A percentile compares a stretch with the other conserved stretches of the same genome.
Conservation (phyloP, 2,329 filamentous ascomycete genomes). For the Ceratocystis ficicola region DNA sequence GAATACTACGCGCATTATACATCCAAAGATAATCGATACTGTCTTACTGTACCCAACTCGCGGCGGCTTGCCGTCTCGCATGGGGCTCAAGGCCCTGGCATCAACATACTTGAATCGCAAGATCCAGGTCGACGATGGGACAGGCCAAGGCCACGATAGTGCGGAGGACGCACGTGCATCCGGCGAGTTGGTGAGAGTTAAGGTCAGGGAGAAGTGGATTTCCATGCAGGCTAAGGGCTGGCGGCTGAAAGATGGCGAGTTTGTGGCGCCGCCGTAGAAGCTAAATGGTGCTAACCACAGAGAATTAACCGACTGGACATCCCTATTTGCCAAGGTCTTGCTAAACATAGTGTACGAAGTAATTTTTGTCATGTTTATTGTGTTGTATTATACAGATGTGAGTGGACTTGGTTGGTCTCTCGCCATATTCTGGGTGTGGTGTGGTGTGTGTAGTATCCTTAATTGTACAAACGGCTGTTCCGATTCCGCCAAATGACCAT, state of each 20-base stretch:
- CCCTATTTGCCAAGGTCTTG: background rate
- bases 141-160: conserved; percentile 58
- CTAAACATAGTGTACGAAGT: background rate
- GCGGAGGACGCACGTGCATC: conserved; percentile 83
- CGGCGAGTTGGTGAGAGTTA: conserved; percentile 67
- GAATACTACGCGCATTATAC: conserved; percentile 71
- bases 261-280: conserved; percentile 31
- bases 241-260: conserved; percentile 41
- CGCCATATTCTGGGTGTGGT: conserved; percentile 21
- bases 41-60: conserved; percentile 71
- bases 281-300: background rate
- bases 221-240: conserved; percentile 55
- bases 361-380: background rate
- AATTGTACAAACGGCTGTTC: conserved; percentile 19
- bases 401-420: conserved; percentile 20
- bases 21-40: conserved; percentile 76
- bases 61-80: conserved; percentile 61
- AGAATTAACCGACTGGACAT: background rate
- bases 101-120: conserved; percentile 55
- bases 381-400: conserved; percentile 22
- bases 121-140: conserved; percentile 57
- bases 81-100: conserved; percentile 65
- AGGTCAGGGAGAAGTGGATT: conserved; percentile 59
- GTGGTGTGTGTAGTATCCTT: conserved; percentile 13
- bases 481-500: background rate